phyloP scores from a whole-genome alignment of 345 rosid species.

The Gossypium raimondii region DNA sequence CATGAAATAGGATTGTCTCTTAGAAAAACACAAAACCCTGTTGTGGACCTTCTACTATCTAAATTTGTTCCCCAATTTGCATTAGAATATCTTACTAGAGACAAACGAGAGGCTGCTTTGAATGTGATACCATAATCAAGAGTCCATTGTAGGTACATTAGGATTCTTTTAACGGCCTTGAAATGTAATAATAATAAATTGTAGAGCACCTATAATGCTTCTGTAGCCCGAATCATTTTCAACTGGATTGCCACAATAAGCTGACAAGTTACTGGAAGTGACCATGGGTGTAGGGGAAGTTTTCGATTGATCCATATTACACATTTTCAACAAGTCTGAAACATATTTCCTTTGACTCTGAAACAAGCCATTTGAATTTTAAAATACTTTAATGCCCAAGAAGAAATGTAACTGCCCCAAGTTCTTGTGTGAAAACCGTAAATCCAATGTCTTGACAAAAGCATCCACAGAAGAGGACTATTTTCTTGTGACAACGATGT shows the following conservation, averaged over 20 bases:
- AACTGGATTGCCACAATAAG: neutral
- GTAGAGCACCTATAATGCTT: neutral
- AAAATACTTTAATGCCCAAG: neutral
- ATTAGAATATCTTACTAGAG: accelerated
- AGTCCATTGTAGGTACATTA: neutral
- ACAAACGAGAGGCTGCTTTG: accelerated
- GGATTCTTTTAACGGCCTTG: neutral
- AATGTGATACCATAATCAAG: neutral
- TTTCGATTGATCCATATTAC: neutral
- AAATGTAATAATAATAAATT: neutral
- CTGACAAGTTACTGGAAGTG: neutral
- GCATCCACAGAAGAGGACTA: too few relatives aligned
- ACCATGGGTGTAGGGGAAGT: neutral
- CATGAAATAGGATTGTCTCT: neutral
- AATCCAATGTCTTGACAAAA: too few relatives aligned
- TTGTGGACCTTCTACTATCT: neutral
- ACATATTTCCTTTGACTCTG: neutral
- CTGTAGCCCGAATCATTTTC: neutral
- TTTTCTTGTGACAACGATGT: neutral
- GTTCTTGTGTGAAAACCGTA: neutral
- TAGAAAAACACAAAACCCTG: neutral
- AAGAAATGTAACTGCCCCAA: neutral
- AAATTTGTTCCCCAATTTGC: neutral
- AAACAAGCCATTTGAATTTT: neutral
- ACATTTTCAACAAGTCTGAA: too few relatives aligned